Base-by-base conservation (phyloP, 345 rosid genomes). In the Heritiera fomes region DNA sequence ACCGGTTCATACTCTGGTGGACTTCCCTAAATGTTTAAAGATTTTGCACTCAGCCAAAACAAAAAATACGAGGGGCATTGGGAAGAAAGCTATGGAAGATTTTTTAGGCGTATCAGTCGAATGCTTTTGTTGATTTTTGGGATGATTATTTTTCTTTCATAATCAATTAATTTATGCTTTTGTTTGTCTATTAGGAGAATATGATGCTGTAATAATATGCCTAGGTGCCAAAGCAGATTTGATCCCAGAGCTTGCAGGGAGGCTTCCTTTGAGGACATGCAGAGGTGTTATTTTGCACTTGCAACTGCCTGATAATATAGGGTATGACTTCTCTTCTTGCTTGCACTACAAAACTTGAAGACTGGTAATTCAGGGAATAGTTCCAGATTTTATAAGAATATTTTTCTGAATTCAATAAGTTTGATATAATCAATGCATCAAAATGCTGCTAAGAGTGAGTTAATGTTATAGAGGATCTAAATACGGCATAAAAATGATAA, bases 201-300 rank as follows among this genome's bases (percentile, higher is more conserved):
- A 93, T 77, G 93, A 95, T 85, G 94, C 89, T 18, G 94, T 89
- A 76, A 83, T 95, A 78, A 78, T 93, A 78, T 95, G 98, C 80
- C 79, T 93, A 43, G 98, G 99, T 80, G 93, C 98, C 79, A 87
- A 95, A 87, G 89, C 90, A 68, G 87, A 87, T 78, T 79, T 85
- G 85, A 88, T 93, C 73, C 87, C 91, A 0, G 91, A 90, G 82
- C 90, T 95, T 76, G 84, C 89, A 40, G 98, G 97, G 62, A 95
- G 79, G 85, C 94, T 95, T 81, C 97, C 97, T 66, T 83, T 93
- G 78, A 90, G 99, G 86, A 91, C 91, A 79, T 95, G 97, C 83
- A 85, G 99, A 80, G 99, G 98, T 49, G 92, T 92, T 73, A 84
- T 95, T 73, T 87, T 93, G 73, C 92, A 88, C 74, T 41, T 93